Percentiles rank a stretch among this genome's conserved stretches.
phyloP scores from a whole-genome alignment of 2,329 filamentous ascomycete genomes.

The Xylaria multiplex region DNA sequence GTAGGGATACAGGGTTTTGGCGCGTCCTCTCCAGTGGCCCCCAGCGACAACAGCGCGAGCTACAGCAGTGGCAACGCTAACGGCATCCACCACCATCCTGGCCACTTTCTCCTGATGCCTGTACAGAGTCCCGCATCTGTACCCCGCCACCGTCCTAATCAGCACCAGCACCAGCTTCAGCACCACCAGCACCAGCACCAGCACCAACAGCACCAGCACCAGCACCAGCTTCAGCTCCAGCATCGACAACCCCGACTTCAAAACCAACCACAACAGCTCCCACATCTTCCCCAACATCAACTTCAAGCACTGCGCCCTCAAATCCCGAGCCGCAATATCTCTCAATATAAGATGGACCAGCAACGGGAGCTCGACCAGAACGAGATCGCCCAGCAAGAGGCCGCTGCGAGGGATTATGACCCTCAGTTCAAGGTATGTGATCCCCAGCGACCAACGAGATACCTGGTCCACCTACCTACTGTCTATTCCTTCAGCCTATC shows the following conservation, averaged over 20 bases:
- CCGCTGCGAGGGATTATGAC: slow-evolving; percentile 67
- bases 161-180: slow-evolving; percentile 21
- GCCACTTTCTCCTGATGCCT: slow-evolving; percentile 31
- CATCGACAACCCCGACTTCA: slow-evolving; percentile 17
- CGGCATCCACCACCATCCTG: slow-evolving; percentile 22
- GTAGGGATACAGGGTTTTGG: slow-evolving; percentile 32
- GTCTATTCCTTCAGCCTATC: slow-evolving; percentile 10
- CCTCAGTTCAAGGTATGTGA: slow-evolving; percentile 64
- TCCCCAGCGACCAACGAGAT: slow-evolving; percentile 21
- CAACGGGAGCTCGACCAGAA: slow-evolving; percentile 45
- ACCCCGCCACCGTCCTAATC: slow-evolving; percentile 28
- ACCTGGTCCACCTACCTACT: not conserved
- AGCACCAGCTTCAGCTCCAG: slow-evolving; percentile 4
- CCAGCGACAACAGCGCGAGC: slow-evolving; percentile 39
- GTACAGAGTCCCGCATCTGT: not conserved
- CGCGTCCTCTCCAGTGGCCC: slow-evolving; percentile 29
- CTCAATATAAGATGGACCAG: slow-evolving; percentile 53
- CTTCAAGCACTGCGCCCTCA: slow-evolving; percentile 32
- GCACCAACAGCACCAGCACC: slow-evolving; percentile 23
- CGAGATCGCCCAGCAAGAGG: slow-evolving; percentile 68
- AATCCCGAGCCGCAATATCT: slow-evolving; percentile 22
- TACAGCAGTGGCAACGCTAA: slow-evolving; percentile 27
- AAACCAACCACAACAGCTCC: slow-evolving; percentile 29
- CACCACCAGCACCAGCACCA: slow-evolving; percentile 4
- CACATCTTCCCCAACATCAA: slow-evolving; percentile 7